Conservation (phyloP, 1,284 basidiomycete genomes). For the Malassezia nana region DNA sequence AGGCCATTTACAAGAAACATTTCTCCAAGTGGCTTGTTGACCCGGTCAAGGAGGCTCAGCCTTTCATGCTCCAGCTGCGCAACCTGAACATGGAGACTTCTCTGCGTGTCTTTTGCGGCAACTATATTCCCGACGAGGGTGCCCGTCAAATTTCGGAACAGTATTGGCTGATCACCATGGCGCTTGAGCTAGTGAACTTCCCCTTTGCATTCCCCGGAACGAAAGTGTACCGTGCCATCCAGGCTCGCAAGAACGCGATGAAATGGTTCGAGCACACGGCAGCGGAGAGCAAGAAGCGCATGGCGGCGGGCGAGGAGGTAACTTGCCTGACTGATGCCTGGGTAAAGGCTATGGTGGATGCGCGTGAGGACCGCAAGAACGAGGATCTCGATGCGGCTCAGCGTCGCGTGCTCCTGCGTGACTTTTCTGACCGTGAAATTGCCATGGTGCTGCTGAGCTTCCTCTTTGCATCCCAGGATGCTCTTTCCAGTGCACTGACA, state of each 20-base stretch:
- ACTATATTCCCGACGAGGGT: conserved; percentile 71
- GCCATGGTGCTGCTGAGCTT: conserved; percentile 87
- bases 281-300: conserved; percentile 66
- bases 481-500: conserved; percentile 72
- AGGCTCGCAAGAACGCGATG: conserved; percentile 81
- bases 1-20: conserved; percentile 69
- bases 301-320: conserved; percentile 71
- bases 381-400: conserved; percentile 51
- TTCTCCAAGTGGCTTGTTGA: conserved; percentile 52
- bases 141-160: conserved; percentile 74
- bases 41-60: conserved; percentile 26
- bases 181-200: conserved; percentile 97
- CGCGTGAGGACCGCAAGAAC: conserved; percentile 53
- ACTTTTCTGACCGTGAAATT: conserved; percentile 90
- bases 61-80: conserved; percentile 78
- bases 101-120: conserved; percentile 84
- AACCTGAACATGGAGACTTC: conserved; percentile 97
- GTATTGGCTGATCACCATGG: conserved; percentile 91
- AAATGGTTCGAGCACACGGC: conserved; percentile 74
- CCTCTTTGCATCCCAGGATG: conserved; percentile 94
- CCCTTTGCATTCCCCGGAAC: conserved; percentile 70
- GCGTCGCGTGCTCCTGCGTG: conserved; percentile 53
- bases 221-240: conserved; percentile 86
- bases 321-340: conserved; percentile 88
- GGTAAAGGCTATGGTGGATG: conserved; percentile 63